Percentiles rank a stretch among this genome's conserved stretches.
These are phyloP conservation scores for Liquidambar formosana DNA, from an alignment of 164 flowering plant species.

Conservation along the genomic window DNA sequence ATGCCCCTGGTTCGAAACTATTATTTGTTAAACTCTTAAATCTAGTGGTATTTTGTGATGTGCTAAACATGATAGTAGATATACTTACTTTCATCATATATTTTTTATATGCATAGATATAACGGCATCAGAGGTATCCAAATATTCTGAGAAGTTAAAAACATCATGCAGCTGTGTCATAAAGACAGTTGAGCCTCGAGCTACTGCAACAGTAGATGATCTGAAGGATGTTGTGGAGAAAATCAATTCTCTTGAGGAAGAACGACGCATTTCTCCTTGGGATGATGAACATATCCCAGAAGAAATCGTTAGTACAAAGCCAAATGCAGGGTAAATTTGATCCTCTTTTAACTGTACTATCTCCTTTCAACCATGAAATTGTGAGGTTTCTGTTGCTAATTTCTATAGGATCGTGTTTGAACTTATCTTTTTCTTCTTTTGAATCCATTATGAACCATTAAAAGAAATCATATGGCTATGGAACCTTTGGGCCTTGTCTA, in stretches of 20 bases:
- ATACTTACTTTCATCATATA: not conserved
- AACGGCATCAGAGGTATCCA: conserved; percentile 72
- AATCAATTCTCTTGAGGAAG: conserved; percentile 64
- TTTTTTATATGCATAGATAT: conserved; percentile 47
- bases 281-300: conserved; percentile 90
- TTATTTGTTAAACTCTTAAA: not conserved
- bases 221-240: conserved; percentile 55
- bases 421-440: no score
- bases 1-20: no score
- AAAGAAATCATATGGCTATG: no score
- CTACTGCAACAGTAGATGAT: conserved; percentile 62
- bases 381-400: no score
- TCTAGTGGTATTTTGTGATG: not conserved
- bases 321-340: conserved; percentile 73
- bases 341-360: not conserved
- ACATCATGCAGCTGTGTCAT: conserved; percentile 76
- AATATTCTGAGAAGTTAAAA: conserved; percentile 57
- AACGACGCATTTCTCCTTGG: conserved; percentile 67
- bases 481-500: not conserved
- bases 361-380: not conserved
- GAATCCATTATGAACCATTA: no score
- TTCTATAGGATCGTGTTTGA: no score
- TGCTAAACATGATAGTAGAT: not conserved
- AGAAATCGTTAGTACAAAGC: conserved; percentile 71
- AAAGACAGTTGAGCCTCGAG: conserved; percentile 79